A percentile compares a stretch with the other conserved stretches of the same genome.
Evolutionary conservation across 2,329 filamentous ascomycete genomes (phyloP).

Genomic region (Ceratocystis papillata): DNA sequence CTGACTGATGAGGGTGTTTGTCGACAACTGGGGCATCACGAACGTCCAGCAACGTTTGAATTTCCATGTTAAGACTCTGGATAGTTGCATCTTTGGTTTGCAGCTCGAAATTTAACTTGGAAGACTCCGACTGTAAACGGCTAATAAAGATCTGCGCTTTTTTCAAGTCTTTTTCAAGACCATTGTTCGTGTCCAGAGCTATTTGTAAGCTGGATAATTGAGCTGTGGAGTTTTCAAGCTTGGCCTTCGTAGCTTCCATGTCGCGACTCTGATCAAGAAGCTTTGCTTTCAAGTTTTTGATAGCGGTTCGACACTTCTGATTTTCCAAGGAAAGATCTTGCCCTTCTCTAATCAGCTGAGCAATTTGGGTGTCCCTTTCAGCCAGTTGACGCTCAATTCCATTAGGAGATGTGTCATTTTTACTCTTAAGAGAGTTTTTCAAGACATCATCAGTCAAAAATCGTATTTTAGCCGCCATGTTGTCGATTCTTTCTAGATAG

Average conservation of each 20-base stretch:
- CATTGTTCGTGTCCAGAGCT: conserved; percentile 44
- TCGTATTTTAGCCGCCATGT: conserved; percentile 79
- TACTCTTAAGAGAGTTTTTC: conserved; percentile 60
- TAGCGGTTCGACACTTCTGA: conserved; percentile 67
- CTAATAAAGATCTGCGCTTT: conserved; percentile 27
- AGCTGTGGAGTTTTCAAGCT: neutral
- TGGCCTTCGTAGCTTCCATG: conserved; percentile 47
- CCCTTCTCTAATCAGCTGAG: conserved; percentile 82
- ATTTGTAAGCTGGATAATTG: neutral
- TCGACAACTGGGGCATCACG: conserved; percentile 57
- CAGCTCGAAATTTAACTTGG: conserved; percentile 51
- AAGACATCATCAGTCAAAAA: conserved; percentile 74
- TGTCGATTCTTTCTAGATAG: conserved; percentile 83
- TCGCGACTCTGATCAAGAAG: conserved; percentile 56
- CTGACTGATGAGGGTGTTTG: conserved; percentile 34
- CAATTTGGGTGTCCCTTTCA: conserved; percentile 84
- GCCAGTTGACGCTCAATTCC: conserved; percentile 67
- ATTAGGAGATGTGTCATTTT: conserved; percentile 50
- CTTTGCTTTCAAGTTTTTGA: conserved; percentile 68
- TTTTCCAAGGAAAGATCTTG: conserved; percentile 78
- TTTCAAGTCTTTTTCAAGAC: conserved; percentile 40
- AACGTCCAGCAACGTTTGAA: conserved; percentile 56
- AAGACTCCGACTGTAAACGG: conserved; percentile 36
- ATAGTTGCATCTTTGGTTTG: conserved; percentile 55
- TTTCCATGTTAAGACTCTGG: conserved; percentile 55